Conservation (phyloP, 257 asterid genomes). For the Lycium barbarum region DNA sequence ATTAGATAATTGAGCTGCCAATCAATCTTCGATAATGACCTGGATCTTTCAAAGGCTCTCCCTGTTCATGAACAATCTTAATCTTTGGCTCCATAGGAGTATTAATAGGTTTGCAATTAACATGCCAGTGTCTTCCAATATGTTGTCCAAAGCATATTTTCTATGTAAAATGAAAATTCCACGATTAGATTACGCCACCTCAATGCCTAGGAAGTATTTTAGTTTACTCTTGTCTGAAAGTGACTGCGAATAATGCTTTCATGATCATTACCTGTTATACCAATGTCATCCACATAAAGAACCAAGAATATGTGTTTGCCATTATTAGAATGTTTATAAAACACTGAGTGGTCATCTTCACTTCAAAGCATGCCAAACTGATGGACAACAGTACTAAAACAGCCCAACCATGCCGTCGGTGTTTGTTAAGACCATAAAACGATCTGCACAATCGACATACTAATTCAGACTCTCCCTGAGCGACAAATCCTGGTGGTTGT, state of each 20-base stretch:
- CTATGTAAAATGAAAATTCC: neutral
- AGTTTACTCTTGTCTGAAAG: neutral
- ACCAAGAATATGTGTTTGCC: neutral
- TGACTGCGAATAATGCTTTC: neutral
- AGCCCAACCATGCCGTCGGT: neutral
- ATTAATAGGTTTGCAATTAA: constrained; percentile 14
- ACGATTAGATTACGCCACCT: neutral
- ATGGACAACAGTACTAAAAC: neutral
- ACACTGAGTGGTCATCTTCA: neutral
- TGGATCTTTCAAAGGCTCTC: neutral
- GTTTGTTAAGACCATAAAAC: neutral
- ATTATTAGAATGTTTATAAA: neutral
- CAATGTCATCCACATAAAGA: neutral
- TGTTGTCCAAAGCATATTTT: constrained; percentile 18
- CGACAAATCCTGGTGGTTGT: constrained; percentile 16
- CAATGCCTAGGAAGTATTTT: constrained; percentile 4
- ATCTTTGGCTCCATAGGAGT: neutral
- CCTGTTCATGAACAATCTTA: neutral
- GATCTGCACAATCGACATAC: neutral
- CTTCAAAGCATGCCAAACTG: constrained; percentile 1
- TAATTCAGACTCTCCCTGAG: neutral
- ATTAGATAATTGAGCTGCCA: neutral
- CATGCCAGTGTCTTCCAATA: neutral
- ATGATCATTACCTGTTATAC: neutral
- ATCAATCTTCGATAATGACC: neutral